Conservation (phyloP, 2,329 filamentous ascomycete genomes). For the Fusarium transvaalense region DNA sequence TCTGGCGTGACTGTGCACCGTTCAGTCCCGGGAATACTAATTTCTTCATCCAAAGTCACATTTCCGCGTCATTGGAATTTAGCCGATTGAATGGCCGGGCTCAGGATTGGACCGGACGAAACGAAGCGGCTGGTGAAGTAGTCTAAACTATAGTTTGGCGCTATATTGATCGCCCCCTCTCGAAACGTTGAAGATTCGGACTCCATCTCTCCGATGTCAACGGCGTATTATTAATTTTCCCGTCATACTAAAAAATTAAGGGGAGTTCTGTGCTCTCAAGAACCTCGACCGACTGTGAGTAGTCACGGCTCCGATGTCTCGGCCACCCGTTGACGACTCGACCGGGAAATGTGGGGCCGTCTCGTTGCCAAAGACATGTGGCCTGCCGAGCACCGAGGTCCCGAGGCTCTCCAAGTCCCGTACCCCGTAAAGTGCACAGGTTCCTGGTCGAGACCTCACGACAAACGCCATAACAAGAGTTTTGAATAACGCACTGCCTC, state of each 20-base stretch:
- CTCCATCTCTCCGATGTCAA: slow-evolving; percentile 10
- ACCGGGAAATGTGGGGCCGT: slow-evolving; percentile 32
- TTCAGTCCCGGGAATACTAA: neutral
- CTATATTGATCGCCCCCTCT: slow-evolving; percentile 8
- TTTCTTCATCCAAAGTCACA: slow-evolving; percentile 4
- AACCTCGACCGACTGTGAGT: neutral
- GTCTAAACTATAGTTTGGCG: slow-evolving; percentile 6
- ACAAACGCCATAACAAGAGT: neutral
- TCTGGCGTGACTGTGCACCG: neutral
- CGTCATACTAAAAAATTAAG: neutral
- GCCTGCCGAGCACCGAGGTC: slow-evolving; percentile 35
- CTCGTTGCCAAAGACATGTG: slow-evolving; percentile 25
- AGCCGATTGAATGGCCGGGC: neutral
- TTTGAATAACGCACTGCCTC: neutral
- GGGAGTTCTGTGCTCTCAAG: neutral
- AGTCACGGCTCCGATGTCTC: slow-evolving; percentile 11
- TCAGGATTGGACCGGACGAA: slow-evolving; percentile 22
- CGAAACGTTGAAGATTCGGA: slow-evolving; percentile 10
- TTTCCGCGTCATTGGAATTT: slow-evolving; percentile 17
- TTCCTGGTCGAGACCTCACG: neutral
- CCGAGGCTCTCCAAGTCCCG: slow-evolving; percentile 22
- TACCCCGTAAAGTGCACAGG: slow-evolving; percentile 1
- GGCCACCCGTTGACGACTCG: neutral
- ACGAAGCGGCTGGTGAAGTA: neutral
- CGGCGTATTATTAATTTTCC: slow-evolving; percentile 9